These are phyloP conservation scores for Entomortierella beljakovae DNA, from an alignment of 192 early-diverging fungal species.

Conservation along the genomic window DNA sequence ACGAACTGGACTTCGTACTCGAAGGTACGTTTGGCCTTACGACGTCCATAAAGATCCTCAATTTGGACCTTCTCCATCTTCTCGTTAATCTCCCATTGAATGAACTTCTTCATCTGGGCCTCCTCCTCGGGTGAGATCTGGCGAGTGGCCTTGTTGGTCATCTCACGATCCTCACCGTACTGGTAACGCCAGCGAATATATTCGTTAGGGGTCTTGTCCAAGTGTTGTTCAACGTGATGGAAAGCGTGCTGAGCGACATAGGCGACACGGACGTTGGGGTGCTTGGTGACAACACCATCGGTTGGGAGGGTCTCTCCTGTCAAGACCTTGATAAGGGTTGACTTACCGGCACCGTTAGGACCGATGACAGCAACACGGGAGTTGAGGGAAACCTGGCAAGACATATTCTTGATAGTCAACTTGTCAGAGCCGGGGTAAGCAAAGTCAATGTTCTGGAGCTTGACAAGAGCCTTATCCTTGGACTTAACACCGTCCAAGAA, in stretches of 20 bases:
- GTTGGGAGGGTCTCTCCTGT: slow-evolving; percentile 81
- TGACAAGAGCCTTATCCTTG: slow-evolving; percentile 81
- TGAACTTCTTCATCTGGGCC: slow-evolving; percentile 57
- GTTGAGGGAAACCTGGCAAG: slow-evolving; percentile 74
- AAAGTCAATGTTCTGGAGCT: slow-evolving; percentile 78
- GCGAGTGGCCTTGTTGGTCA: slow-evolving; percentile 78
- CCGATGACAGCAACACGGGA: slow-evolving; percentile 87
- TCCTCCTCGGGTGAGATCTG: slow-evolving; percentile 75
- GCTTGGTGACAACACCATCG: slow-evolving; percentile 80
- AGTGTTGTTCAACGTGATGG: slow-evolving; percentile 87
- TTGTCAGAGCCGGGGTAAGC: slow-evolving; percentile 76
- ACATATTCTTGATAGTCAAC: slow-evolving; percentile 70
- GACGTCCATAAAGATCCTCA: slow-evolving; percentile 72
- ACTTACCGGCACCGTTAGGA: slow-evolving; percentile 58
- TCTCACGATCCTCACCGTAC: slow-evolving; percentile 82
- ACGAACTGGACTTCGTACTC: slow-evolving; percentile 79
- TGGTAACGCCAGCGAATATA: slow-evolving; percentile 87
- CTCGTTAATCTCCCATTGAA: slow-evolving; percentile 59
- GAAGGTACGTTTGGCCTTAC: slow-evolving; percentile 73
- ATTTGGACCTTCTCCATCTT: slow-evolving; percentile 62
- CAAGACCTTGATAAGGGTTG: slow-evolving; percentile 73
- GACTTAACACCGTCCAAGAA: slow-evolving; percentile 80
- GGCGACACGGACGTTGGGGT: slow-evolving; percentile 86
- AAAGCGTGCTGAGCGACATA: slow-evolving; percentile 91
- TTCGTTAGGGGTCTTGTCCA: slow-evolving; percentile 66